Evolutionary conservation across 2,329 filamentous ascomycete species (phyloP).

Genomic region (Lithohypha guttulata): DNA sequence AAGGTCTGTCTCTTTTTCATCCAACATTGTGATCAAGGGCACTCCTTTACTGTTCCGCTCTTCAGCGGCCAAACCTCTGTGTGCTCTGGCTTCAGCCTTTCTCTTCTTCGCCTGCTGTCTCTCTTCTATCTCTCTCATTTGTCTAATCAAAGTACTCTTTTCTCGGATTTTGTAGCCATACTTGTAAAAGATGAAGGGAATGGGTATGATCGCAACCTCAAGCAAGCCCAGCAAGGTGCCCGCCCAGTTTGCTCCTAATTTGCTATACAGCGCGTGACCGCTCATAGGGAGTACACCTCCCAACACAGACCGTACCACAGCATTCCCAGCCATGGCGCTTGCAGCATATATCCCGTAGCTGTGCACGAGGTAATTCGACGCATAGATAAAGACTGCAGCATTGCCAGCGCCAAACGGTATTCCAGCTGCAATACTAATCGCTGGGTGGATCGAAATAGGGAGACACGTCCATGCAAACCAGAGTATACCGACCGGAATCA

Average conservation of each 20-base stretch:
- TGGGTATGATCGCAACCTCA: slow-evolving; percentile 64
- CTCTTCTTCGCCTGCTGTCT: slow-evolving; percentile 34
- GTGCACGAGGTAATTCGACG: slow-evolving; percentile 66
- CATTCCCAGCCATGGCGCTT: slow-evolving; percentile 68
- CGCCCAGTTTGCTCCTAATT: slow-evolving; percentile 65
- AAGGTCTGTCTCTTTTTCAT: neutral
- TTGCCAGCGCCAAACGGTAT: slow-evolving; percentile 72
- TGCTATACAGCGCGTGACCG: slow-evolving; percentile 59
- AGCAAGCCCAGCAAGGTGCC: slow-evolving; percentile 64
- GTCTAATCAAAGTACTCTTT: slow-evolving; percentile 45
- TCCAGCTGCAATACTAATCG: slow-evolving; percentile 66
- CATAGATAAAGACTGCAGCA: slow-evolving; percentile 69
- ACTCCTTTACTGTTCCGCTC: neutral
- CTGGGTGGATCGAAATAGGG: slow-evolving; percentile 67
- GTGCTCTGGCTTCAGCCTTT: slow-evolving; percentile 24
- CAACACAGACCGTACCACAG: slow-evolving; percentile 59
- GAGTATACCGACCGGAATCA: slow-evolving; percentile 68
- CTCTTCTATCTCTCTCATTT: slow-evolving; percentile 45
- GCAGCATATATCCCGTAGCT: slow-evolving; percentile 75
- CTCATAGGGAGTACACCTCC: slow-evolving; percentile 72
- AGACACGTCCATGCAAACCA: slow-evolving; percentile 83
- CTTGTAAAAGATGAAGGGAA: slow-evolving; percentile 66
- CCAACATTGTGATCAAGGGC: neutral
- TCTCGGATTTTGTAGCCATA: slow-evolving; percentile 47
- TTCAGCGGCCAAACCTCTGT: neutral